These are phyloP conservation scores for Aspergillus spinulosporus DNA, from an alignment of 2,329 filamentous ascomycete genomes.

Conservation along the genomic window DNA sequence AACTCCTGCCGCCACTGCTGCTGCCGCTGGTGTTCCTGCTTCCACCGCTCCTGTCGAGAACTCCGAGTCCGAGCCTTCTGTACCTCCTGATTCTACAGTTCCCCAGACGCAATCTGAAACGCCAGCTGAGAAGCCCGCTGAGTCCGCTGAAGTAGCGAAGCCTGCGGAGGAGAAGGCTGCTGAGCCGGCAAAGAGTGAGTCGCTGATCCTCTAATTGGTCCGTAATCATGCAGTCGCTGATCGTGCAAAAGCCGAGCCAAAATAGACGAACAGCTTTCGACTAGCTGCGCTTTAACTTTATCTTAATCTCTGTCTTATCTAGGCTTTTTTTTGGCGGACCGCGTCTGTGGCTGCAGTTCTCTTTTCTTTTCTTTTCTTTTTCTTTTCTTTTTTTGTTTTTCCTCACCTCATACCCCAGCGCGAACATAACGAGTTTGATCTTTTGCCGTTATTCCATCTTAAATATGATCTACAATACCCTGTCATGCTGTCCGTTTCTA, in stretches of 20 bases:
- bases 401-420: slow-evolving; percentile 18
- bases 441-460: slow-evolving; percentile 12
- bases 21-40: slow-evolving; percentile 5
- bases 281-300: background rate
- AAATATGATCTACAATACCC: slow-evolving; percentile 21
- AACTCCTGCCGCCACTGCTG: slow-evolving; percentile 1
- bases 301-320: background rate
- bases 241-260: slow-evolving; percentile 12
- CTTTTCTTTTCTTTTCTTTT: background rate
- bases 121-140: slow-evolving; percentile 15
- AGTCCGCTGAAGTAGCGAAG: slow-evolving; percentile 18
- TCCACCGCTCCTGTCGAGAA: slow-evolving; percentile 10
- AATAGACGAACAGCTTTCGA: slow-evolving; percentile 11
- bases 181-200: slow-evolving; percentile 11
- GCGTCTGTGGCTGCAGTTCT: slow-evolving; percentile 4
- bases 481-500: slow-evolving; percentile 16
- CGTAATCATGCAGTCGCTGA: slow-evolving; percentile 13
- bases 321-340: background rate
- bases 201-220: slow-evolving; percentile 7
- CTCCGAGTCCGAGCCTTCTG: slow-evolving; percentile 1
- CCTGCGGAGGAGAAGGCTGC: slow-evolving; percentile 18
- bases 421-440: slow-evolving; percentile 16
- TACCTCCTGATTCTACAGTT: slow-evolving; percentile 14
- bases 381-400: background rate
- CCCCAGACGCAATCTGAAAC: slow-evolving; percentile 7